Percentiles rank a stretch among this genome's conserved stretches.
phyloP scores from a whole-genome alignment of 2,329 filamentous ascomycete genomes.

The Rugonectria rugulosa region DNA sequence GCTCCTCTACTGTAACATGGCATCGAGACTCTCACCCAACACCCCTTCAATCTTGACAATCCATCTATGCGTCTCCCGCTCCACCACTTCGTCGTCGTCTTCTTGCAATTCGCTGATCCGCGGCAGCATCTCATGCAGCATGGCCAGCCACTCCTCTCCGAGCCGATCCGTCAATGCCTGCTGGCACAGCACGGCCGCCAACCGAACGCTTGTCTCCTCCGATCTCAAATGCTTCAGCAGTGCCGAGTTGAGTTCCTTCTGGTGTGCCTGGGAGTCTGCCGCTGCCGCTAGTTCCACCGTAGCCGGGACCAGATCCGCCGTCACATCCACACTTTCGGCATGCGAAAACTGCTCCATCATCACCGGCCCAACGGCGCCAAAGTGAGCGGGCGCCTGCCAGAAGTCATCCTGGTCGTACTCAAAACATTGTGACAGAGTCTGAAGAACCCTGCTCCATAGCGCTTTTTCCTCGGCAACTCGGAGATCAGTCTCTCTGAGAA shows the following conservation, averaged over 20 bases:
- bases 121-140: conserved; percentile 94
- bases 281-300: conserved; percentile 82
- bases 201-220: conserved; percentile 73
- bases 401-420: conserved; percentile 93
- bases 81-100: conserved; percentile 93
- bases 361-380: conserved; percentile 73
- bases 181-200: conserved; percentile 85
- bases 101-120: conserved; percentile 96
- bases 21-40: conserved; percentile 87
- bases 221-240: conserved; percentile 82
- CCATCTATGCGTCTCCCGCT: conserved; percentile 89
- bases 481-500: conserved; percentile 64
- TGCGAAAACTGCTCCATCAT: conserved; percentile 72
- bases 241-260: conserved; percentile 83
- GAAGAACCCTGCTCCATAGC: conserved; percentile 75
- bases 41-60: conserved; percentile 89
- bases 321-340: conserved; percentile 53
- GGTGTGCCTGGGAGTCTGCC: conserved; percentile 85
- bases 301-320: conserved; percentile 70
- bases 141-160: conserved; percentile 91
- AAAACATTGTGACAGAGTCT: conserved; percentile 78
- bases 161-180: conserved; percentile 79
- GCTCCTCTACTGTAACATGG: conserved; percentile 80
- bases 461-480: conserved; percentile 55
- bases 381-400: conserved; percentile 93